Base-by-base conservation (phyloP, 2,329 filamentous ascomycete species). In the Diaporthe humulicola region DNA sequence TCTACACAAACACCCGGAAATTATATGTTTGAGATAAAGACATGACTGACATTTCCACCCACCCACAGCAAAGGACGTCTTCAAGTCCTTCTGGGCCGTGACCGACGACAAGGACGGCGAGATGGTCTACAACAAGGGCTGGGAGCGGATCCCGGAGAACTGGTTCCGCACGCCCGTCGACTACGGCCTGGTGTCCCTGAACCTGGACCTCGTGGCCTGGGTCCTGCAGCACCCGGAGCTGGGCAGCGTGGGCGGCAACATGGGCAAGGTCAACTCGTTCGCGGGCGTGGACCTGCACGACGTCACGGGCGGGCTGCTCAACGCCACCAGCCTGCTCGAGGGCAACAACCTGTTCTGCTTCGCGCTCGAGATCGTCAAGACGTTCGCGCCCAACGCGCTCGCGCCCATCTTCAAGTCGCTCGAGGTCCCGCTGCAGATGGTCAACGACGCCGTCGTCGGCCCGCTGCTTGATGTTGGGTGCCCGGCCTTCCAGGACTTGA, bases 141-240 rank as follows among this genome's bases (percentile, higher is more conserved):
- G 85, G 77, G 88, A 90, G 77, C 83, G 84, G 4, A 88, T 90
- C 56, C 88, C 88, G 0, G 82, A 85, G 33, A 89, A 90, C 80
- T 90, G 87, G 86, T 90, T 87, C 79, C 84, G 85, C 54, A 78
- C 83, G 0, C 56, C 45, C 30, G 61, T 66, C 30, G 87, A 88
- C 66, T 90, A 88, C 73, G 85, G 85, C n/a, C 81, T 88, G 10
- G 77, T 87, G 8, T 81, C 84, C 36, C 79, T 84, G 60, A 81
- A 82, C 50, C 73, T 84, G 8, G 88, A 89, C 76, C 77, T 87
- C 6, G 70, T 85, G 8, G 77, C 78, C 42, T 84, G 81, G 76
- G 79, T 84, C 2, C 9, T 80, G 22, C 81, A 85, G 76, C 83
- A 88, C 67, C 86, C 86, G 0, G 80, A 85, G 28, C 82, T 88